Percentiles rank a stretch among this genome's conserved stretches.
Evolutionary conservation across 2,329 filamentous ascomycete species (phyloP).

Genomic region (Rasamsonia emersonii): DNA sequence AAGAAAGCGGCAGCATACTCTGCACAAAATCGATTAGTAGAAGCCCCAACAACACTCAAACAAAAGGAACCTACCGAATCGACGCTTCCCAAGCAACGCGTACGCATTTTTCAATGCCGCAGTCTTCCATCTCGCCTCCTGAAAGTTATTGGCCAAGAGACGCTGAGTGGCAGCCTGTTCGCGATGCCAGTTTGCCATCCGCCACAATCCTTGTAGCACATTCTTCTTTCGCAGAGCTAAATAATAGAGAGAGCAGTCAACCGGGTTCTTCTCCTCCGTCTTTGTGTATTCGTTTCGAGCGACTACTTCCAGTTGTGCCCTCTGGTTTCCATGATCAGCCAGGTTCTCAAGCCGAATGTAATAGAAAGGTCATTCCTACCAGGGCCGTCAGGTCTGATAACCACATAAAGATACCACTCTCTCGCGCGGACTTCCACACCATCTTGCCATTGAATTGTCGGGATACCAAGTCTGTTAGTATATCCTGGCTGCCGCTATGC

Average conservation of each 20-base stretch:
- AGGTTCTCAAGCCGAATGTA: too few relatives aligned
- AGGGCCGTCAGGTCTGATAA: slow-evolving; percentile 67
- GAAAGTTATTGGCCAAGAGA: slow-evolving; percentile 84
- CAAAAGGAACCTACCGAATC: slow-evolving; percentile 57
- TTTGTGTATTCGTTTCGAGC: slow-evolving; percentile 91
- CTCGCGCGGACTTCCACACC: slow-evolving; percentile 74
- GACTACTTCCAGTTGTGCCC: slow-evolving; percentile 75
- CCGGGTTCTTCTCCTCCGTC: slow-evolving; percentile 75
- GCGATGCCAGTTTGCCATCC: slow-evolving; percentile 81
- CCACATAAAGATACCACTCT: slow-evolving; percentile 94
- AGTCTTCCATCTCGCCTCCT: slow-evolving; percentile 76
- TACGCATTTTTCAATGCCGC: slow-evolving; percentile 94
- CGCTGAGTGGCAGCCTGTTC: slow-evolving; percentile 75
- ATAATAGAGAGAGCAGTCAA: slow-evolving; percentile 87
- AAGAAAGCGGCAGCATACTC: slow-evolving; percentile 96
- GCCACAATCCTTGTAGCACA: slow-evolving; percentile 83
- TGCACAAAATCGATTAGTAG: slow-evolving; percentile 24
- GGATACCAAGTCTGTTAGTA: slow-evolving; percentile 73
- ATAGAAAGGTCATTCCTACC: slow-evolving; percentile 51
- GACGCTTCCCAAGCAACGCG: slow-evolving; percentile 78
- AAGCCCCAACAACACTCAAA: slow-evolving; percentile 1
- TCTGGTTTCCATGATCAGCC: slow-evolving; percentile 45
- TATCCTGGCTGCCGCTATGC: slow-evolving; percentile 62
- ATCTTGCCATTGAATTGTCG: slow-evolving; percentile 70
- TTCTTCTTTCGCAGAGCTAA: slow-evolving; percentile 84